Percentiles rank a stretch among this genome's conserved stretches.
Evolutionary conservation across 2,329 filamentous ascomycete species (phyloP).

Genomic region (Pyrenophora graminea): DNA sequence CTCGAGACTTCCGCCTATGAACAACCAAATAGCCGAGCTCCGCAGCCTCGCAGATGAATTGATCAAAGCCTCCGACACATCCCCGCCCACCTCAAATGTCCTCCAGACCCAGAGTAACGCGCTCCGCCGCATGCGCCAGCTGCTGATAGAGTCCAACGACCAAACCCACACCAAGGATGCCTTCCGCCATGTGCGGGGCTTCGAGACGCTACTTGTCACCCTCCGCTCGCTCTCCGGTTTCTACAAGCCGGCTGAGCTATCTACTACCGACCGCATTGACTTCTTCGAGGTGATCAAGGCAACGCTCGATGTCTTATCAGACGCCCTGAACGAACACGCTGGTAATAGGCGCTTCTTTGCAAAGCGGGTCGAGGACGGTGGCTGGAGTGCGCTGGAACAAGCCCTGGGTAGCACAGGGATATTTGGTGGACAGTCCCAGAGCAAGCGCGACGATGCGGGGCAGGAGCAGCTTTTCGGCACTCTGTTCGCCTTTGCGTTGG

Average conservation of each 20-base stretch:
- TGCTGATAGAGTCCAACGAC: slow-evolving; percentile 58
- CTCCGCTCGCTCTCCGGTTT: slow-evolving; percentile 73
- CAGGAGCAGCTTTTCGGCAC: slow-evolving; percentile 80
- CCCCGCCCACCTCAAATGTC: slow-evolving; percentile 33
- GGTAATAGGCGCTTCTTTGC: slow-evolving; percentile 90
- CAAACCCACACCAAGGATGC: slow-evolving; percentile 69
- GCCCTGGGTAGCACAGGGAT: slow-evolving; percentile 69
- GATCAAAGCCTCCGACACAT: slow-evolving; percentile 35
- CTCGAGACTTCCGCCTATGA: slow-evolving; percentile 54
- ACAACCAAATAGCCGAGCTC: slow-evolving; percentile 56
- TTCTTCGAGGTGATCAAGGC: slow-evolving; percentile 72
- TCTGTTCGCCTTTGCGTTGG: slow-evolving; percentile 78
- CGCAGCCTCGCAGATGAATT: slow-evolving; percentile 45
- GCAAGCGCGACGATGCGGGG: slow-evolving; percentile 42
- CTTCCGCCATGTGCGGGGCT: slow-evolving; percentile 80
- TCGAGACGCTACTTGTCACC: slow-evolving; percentile 71
- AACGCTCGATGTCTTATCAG: slow-evolving; percentile 74
- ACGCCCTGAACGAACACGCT: slow-evolving; percentile 74
- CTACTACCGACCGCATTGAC: slow-evolving; percentile 64
- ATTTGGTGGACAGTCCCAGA: slow-evolving; percentile 39
- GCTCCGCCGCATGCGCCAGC: slow-evolving; percentile 69
- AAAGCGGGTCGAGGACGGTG: slow-evolving; percentile 72
- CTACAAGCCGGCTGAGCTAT: slow-evolving; percentile 70
- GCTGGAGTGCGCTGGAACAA: slow-evolving; percentile 75
- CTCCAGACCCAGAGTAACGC: slow-evolving; percentile 53